Base-by-base conservation (phyloP, 352 stramenopile genomes). In the Pythium aristosporum region DNA sequence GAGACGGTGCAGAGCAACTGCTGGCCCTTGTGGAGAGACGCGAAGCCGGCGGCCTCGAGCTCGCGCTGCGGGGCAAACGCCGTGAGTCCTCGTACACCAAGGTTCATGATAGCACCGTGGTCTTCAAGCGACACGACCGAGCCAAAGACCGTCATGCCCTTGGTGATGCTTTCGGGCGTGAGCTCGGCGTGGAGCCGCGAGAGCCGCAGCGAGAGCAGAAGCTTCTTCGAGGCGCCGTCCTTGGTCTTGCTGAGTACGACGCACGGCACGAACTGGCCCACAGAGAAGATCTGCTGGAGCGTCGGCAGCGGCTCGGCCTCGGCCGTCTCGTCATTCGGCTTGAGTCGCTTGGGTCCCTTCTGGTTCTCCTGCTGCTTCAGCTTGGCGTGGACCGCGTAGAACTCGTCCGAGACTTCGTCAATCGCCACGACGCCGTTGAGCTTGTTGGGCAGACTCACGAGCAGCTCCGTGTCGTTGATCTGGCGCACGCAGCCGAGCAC, bases 361-460 rank as follows among this genome's bases (percentile, higher is more conserved):
- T 77, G 48, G 1, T 42, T 36, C 5, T 72, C 55, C 43, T 82
- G 44, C 28, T 69, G 47, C 36, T 65, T 46, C 25, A 64, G 37
- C 42, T 61, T 60, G 37, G 71, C 41, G 20, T 80, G 34, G 42
- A 68, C 57, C 48, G 73, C 67, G 63, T 80, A 68, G 54, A 94
- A 91, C 67, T 93, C 85, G 68, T 96, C 87, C 54, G 84, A 92
- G 64, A 85, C 82, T 65, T 96, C 82, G 48, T 79, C 69, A 11
- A 86, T 57, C 20, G 79, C 61, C 46, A 98, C 92, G 44, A 96
- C 96, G 49, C 94, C 96, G 52, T 88, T 98, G 58, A 98, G 84
- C 54, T 97, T 96, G 77, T 97, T 98, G 5, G 94, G 94, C 49
- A 99, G 74, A 42, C 76, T 92, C 36, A 99, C 66, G 25, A 98